phyloP scores from a whole-genome alignment of 164 flowering plant species.

The Amborella trichopoda region DNA sequence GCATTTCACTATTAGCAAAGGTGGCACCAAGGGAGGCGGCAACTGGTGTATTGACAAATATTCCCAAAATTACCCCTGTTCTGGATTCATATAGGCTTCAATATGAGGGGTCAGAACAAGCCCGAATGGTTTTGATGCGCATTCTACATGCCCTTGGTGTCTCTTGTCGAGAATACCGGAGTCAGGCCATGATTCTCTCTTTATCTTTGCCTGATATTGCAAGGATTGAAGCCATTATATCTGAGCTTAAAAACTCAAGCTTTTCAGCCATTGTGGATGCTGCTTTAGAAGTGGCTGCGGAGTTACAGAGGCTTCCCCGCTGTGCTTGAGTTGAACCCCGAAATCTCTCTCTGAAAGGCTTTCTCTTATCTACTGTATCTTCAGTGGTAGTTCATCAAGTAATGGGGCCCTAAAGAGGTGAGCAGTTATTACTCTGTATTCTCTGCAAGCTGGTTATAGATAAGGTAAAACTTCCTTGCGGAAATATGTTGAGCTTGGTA shows the following conservation, averaged over 20 bases:
- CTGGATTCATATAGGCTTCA: conserved; percentile 37
- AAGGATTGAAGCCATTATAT: conserved; percentile 47
- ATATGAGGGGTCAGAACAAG: conserved; percentile 3
- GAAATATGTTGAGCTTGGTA: too few species aligned
- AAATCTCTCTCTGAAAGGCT: too few species aligned
- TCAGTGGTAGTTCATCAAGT: too few species aligned
- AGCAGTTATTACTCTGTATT: too few species aligned
- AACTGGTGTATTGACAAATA: conserved; percentile 61
- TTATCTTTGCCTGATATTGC: conserved; percentile 45
- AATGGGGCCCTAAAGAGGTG: too few species aligned
- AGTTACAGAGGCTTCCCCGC: conserved; percentile 74
- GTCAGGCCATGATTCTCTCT: conserved; percentile 79
- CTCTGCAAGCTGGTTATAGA: too few species aligned
- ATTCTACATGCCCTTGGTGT: conserved; percentile 70
- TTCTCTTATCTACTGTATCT: too few species aligned
- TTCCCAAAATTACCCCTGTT: conserved; percentile 41
- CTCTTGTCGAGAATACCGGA: conserved; percentile 61
- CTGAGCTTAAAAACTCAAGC: conserved; percentile 38
- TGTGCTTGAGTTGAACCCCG: conserved; percentile 29
- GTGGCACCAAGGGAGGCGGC: conserved; percentile 89
- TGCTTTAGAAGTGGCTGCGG: conserved; percentile 44
- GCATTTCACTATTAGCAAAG: conserved; percentile 55
- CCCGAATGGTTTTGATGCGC: conserved; percentile 34
- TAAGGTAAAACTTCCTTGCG: too few species aligned
- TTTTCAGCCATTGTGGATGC: conserved; percentile 32